Evolutionary conservation across 2,329 filamentous ascomycete genomes (phyloP).

Genomic region (Aurifilum marmelostoma): DNA sequence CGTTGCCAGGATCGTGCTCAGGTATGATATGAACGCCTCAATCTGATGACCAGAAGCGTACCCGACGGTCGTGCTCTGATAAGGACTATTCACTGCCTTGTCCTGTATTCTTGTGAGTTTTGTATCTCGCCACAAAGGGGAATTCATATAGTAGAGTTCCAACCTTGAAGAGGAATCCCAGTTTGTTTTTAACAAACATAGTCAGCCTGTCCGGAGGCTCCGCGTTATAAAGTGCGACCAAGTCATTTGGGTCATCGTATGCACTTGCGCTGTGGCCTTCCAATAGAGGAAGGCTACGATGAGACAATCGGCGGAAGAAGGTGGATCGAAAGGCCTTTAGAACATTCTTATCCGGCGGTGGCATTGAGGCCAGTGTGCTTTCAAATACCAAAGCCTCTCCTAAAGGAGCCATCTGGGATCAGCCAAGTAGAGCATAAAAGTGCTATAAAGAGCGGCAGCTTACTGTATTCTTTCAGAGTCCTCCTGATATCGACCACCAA

Average conservation of each 20-base stretch:
- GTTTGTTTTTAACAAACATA: neutral
- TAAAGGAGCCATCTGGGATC: too few relatives aligned
- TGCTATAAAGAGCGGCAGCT: too few relatives aligned
- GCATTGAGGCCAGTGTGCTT: too few relatives aligned
- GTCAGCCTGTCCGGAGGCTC: slow-evolving; percentile 9
- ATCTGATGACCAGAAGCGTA: slow-evolving; percentile 1
- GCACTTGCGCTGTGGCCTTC: slow-evolving; percentile 3
- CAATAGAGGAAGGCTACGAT: neutral
- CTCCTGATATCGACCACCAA: too few relatives aligned
- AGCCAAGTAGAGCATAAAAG: too few relatives aligned
- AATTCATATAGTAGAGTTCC: neutral
- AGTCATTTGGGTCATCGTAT: slow-evolving; percentile 2
- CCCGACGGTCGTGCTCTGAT: neutral
- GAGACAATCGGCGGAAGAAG: too few relatives aligned
- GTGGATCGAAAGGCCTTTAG: too few relatives aligned
- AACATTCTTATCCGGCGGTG: too few relatives aligned
- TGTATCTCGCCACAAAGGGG: neutral
- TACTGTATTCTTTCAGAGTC: too few relatives aligned
- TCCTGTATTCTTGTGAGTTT: neutral
- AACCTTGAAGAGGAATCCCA: slow-evolving; percentile 10
- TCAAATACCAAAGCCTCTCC: too few relatives aligned
- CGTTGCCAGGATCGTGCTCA: neutral
- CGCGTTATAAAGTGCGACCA: slow-evolving; percentile 5
- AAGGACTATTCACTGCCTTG: neutral
- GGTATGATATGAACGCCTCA: neutral